Conservation (phyloP, 2,329 filamentous ascomycete genomes). For the Diaporthe sp. region DNA sequence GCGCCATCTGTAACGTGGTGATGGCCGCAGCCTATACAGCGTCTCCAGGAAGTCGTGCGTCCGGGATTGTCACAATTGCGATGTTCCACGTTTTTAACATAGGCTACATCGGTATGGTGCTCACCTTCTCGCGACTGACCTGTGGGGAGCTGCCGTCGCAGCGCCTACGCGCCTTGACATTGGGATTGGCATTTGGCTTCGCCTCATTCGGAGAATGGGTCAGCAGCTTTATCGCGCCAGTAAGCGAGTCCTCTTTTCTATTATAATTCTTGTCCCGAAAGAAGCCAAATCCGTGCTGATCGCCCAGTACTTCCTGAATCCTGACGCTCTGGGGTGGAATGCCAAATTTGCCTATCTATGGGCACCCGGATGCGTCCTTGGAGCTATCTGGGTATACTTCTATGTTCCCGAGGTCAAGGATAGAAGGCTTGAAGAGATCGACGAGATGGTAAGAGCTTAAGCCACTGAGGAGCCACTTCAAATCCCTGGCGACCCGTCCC, state of each 20-base stretch:
- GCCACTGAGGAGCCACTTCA: too few species aligned
- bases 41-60: background rate
- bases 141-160: slow-evolving; percentile 20
- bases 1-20: slow-evolving; percentile 5
- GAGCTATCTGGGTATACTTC: slow-evolving; percentile 47
- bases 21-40: slow-evolving; percentile 9
- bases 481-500: background rate
- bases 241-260: background rate
- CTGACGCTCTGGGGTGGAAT: background rate
- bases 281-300: background rate
- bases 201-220: background rate
- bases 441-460: slow-evolving; percentile 61
- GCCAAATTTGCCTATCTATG: background rate
- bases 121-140: background rate
- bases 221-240: slow-evolving; percentile 2
- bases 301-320: slow-evolving; percentile 7
- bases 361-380: background rate
- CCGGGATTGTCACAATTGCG: slow-evolving; percentile 2
- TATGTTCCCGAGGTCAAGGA: slow-evolving; percentile 84
- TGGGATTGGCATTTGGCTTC: background rate
- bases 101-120: background rate
- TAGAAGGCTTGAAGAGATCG: slow-evolving; percentile 76
- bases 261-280: background rate
- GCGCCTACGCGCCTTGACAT: background rate
- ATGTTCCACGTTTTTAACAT: slow-evolving; percentile 16